Conservation (phyloP, 2,329 filamentous ascomycete genomes). For the Diaporthe longicolla region DNA sequence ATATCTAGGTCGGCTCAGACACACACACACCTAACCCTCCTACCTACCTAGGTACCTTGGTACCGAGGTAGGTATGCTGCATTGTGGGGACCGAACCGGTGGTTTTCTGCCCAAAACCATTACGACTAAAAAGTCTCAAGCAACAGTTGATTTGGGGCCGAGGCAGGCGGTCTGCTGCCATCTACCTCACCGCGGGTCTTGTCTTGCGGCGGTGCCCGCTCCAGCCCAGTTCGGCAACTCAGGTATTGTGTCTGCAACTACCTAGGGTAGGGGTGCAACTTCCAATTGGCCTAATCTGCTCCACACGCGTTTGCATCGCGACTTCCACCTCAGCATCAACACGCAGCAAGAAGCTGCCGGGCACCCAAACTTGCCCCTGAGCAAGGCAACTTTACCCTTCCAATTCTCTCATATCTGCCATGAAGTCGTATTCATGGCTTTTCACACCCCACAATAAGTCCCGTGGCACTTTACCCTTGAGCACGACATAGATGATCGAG, state of each 20-base stretch:
- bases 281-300: neutral
- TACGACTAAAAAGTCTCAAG: neutral
- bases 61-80: too few species aligned
- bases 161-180: neutral
- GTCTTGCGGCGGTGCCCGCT: neutral
- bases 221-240: neutral
- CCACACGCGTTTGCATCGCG: constrained; percentile 26
- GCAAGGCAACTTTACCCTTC: neutral
- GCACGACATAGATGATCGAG: constrained; percentile 9
- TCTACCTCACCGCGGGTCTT: neutral
- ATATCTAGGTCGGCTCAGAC: too few species aligned
- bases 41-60: too few species aligned
- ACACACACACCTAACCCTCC: too few species aligned
- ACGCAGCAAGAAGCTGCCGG: neutral
- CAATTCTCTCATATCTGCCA: neutral
- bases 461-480: neutral
- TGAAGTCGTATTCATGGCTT: constrained; percentile 11
- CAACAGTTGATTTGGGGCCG: neutral
- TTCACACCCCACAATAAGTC: neutral
- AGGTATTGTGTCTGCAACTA: neutral
- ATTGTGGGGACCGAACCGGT: neutral
- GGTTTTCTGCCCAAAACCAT: neutral
- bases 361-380: neutral
- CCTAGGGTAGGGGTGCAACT: neutral
- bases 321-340: constrained; percentile 15